Conservation (phyloP, 768 basidiomycete genomes). For the Baorangia bicolor region DNA sequence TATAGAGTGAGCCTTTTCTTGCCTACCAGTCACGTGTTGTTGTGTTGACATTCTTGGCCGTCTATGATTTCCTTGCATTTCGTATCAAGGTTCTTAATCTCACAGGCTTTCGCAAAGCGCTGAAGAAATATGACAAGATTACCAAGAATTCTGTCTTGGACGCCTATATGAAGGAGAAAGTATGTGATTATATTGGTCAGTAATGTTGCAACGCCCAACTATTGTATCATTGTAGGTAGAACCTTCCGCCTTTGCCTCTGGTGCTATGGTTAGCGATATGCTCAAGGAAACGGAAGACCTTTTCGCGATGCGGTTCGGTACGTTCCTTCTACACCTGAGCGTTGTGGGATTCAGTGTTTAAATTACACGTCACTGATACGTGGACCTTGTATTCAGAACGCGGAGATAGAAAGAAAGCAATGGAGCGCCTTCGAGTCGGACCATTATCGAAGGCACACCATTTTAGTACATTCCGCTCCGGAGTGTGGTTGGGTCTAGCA, state of each 20-base stretch:
- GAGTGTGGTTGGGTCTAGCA: slow-evolving; percentile 66
- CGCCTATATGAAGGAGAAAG: slow-evolving; percentile 82
- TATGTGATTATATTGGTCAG: slow-evolving; percentile 20
- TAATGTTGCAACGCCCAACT: background rate
- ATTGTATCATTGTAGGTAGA: slow-evolving; percentile 49
- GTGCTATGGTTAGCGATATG: slow-evolving; percentile 59
- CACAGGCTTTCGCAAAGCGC: slow-evolving; percentile 82
- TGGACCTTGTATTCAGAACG: slow-evolving; percentile 34
- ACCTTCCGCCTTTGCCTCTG: slow-evolving; percentile 63
- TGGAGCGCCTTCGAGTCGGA: slow-evolving; percentile 60
- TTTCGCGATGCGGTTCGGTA: slow-evolving; percentile 77
- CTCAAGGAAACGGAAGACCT: slow-evolving; percentile 72
- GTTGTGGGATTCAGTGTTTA: background rate
- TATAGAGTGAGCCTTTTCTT: slow-evolving; percentile 57
- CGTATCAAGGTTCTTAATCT: slow-evolving; percentile 70
- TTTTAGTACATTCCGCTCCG: slow-evolving; percentile 73
- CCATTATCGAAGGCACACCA: slow-evolving; percentile 60
- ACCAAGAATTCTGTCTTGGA: slow-evolving; percentile 73
- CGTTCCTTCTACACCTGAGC: slow-evolving; percentile 18
- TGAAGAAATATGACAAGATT: slow-evolving; percentile 84
- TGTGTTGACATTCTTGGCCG: background rate
- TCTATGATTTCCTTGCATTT: background rate
- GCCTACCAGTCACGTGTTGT: background rate
- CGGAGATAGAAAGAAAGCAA: slow-evolving; percentile 79
- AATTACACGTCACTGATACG: background rate